Evolutionary conservation across 345 rosid species (phyloP), one percentile per base, ranked within the genome.

Genomic region (Leavenworthia alabamica): DNA sequence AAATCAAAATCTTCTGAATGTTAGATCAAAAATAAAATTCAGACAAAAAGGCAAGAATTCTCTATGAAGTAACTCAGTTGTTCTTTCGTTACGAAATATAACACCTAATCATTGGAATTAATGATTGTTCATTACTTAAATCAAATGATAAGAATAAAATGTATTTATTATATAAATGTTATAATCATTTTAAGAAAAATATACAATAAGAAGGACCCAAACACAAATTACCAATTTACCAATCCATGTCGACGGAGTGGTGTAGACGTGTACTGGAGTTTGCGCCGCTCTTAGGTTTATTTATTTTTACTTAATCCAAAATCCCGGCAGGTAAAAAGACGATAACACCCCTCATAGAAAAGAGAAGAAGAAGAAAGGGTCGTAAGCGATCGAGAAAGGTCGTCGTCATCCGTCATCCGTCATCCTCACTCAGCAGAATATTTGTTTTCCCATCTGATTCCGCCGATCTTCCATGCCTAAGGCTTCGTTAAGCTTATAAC

Each of bases 161-260:
- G n/a, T 48, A 7, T 16, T 24, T 22, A n/a, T n/a, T n/a, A n/a
- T n/a, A n/a, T 11, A 20, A n/a, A n/a, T n/a, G 10, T n/a, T 7
- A 12, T 0, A 46, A 6, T 14, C 20, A 5, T 10, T 44, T 62
- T 50, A 39, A 39, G 36, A 29, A 31, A 29, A 51, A 51, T 0
- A 0, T 28, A 39, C 0, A 27, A 15, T 3, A 2, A 12, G 7
- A 13, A 39, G 27, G 40, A 45, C 8, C 8, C 47, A 47, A 15
- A 2, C 4, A 23, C 24, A 23, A 23, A 4, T 3, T 23, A 23
- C 26, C 4, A 36, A 36, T 9, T 36, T n/a, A 37, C 42, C 42
- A 53, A 12, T 7, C n/a, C 20, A 69, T 70, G 74, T 69, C 73
- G 73, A 62, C 68, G 62, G n/a, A n/a, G n/a, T n/a, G n/a, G n/a